phyloP scores from a whole-genome alignment of 345 rosid species.

The Eucalyptus pauciflora region DNA sequence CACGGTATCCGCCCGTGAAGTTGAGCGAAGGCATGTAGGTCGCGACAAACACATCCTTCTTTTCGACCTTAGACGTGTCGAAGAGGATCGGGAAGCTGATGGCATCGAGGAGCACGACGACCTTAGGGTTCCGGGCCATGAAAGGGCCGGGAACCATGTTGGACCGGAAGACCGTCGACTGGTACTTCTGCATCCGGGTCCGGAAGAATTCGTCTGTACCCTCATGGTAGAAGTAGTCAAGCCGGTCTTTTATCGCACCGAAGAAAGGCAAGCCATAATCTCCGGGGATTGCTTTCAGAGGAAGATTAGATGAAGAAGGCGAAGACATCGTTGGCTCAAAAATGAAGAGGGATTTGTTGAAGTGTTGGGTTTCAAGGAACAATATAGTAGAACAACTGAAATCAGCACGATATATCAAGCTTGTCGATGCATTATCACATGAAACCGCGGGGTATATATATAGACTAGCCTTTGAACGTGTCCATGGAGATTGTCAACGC shows the following conservation, averaged over 20 bases:
- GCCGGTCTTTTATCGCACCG: constrained; percentile 9
- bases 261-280: constrained; percentile 8
- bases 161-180: constrained; percentile 10
- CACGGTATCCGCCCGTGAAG: constrained; percentile 7
- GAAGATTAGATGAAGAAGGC: background rate
- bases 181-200: background rate
- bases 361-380: background rate
- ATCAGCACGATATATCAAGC: background rate
- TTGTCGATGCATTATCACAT: background rate
- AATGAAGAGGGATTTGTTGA: background rate
- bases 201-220: constrained; percentile 10
- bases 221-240: constrained; percentile 15
- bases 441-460: background rate
- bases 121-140: constrained; percentile 1
- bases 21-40: constrained; percentile 9
- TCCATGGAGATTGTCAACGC: background rate
- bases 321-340: background rate
- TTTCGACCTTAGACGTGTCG: constrained; percentile 14
- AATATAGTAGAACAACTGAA: background rate
- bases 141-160: constrained; percentile 13
- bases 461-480: background rate
- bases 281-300: constrained; percentile 1
- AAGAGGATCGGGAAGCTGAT: constrained; percentile 14
- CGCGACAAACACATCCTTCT: constrained; percentile 3
- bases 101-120: constrained; percentile 12